A percentile compares a stretch with the other conserved stretches of the same genome.
phyloP scores from a whole-genome alignment of 2,329 filamentous ascomycete genomes.

The Aspergillus sp. region DNA sequence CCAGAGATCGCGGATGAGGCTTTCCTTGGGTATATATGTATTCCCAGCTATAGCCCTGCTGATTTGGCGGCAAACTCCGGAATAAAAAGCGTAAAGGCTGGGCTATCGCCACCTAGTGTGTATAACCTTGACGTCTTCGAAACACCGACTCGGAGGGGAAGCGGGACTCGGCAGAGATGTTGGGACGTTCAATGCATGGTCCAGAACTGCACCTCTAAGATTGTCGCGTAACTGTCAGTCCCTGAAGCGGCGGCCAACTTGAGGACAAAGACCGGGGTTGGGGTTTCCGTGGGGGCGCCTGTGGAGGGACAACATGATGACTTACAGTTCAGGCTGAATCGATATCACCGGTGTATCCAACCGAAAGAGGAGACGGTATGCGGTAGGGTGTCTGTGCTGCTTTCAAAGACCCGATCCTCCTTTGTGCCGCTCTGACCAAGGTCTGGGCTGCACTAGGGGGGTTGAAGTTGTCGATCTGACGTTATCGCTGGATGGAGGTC shows the following conservation, averaged over 20 bases:
- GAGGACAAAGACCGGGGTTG: slow-evolving; percentile 1
- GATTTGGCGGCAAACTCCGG: not conserved
- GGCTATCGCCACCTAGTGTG: not conserved
- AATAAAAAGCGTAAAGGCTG: not conserved
- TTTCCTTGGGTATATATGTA: not conserved
- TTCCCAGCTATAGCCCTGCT: not conserved
- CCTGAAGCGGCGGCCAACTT: not conserved
- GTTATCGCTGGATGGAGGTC: slow-evolving; percentile 9
- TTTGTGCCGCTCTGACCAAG: slow-evolving; percentile 9
- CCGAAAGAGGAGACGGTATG: not conserved
- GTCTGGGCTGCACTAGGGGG: slow-evolving; percentile 12
- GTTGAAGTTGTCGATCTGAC: slow-evolving; percentile 11
- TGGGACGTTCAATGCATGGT: slow-evolving; percentile 12
- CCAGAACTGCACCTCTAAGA: not conserved
- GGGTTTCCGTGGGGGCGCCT: not conserved
- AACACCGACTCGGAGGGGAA: not conserved
- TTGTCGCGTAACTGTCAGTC: not conserved
- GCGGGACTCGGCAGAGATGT: not conserved
- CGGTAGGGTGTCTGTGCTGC: not conserved
- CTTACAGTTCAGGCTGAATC: slow-evolving; percentile 1
- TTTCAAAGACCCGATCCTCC: slow-evolving; percentile 1
- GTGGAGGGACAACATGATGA: not conserved
- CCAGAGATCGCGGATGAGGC: not conserved
- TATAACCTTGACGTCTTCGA: slow-evolving; percentile 1
- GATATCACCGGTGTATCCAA: not conserved